phyloP scores from a whole-genome alignment of 2,329 filamentous ascomycete genomes.

The Calonectria honghensis region DNA sequence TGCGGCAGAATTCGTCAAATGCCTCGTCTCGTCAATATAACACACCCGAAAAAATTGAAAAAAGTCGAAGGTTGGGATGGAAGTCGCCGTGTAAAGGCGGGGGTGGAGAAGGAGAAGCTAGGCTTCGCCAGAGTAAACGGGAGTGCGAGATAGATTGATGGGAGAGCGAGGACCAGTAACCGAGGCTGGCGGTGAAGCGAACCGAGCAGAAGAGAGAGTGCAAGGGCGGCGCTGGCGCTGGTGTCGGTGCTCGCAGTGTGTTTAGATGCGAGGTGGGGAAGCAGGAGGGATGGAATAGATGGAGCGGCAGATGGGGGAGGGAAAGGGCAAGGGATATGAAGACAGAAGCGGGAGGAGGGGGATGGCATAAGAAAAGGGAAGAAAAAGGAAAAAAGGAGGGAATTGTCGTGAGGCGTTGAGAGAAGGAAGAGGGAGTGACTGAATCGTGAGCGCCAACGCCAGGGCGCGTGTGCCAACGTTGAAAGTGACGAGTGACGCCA shows the following conservation, averaged over 20 bases:
- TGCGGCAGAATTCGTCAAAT: conserved; percentile 14
- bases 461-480: conserved; percentile 25
- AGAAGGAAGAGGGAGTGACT: conserved; percentile 24
- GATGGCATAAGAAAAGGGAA: conserved; percentile 26
- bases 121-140: conserved; percentile 23
- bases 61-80: conserved; percentile 29
- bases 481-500: conserved; percentile 29
- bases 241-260: conserved; percentile 17
- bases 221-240: conserved; percentile 12
- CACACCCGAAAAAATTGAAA: neutral
- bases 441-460: conserved; percentile 24
- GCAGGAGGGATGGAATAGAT: conserved; percentile 14
- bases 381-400: conserved; percentile 29
- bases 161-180: conserved; percentile 9
- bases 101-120: conserved; percentile 40
- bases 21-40: conserved; percentile 21
- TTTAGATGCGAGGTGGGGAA: neutral
- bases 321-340: conserved; percentile 25
- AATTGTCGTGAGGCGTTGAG: conserved; percentile 29
- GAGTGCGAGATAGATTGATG: conserved; percentile 31
- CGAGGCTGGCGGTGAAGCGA: conserved; percentile 28
- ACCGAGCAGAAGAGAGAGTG: conserved; percentile 11
- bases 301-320: conserved; percentile 4
- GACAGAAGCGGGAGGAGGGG: conserved; percentile 15
- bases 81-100: conserved; percentile 33